Percentiles rank a stretch among this genome's conserved stretches.
These are phyloP conservation scores for Fusarium sp. DNA, from an alignment of 2,329 filamentous ascomycete species.

Conservation along the genomic window DNA sequence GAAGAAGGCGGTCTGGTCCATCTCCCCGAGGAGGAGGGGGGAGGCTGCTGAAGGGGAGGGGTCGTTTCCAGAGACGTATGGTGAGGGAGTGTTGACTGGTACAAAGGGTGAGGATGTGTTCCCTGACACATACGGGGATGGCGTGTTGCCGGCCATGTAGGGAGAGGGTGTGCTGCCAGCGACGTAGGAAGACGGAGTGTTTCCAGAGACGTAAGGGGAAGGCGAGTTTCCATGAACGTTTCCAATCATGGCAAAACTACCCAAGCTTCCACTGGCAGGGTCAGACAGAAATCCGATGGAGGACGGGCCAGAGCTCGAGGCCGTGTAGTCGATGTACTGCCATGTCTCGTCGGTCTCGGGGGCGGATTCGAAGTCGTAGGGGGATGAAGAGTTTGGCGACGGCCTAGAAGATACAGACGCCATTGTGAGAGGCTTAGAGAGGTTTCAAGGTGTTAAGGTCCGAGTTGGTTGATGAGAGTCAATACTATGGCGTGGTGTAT, in stretches of 20 bases:
- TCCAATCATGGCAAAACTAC: slow-evolving; percentile 62
- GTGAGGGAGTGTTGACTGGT: slow-evolving; percentile 24
- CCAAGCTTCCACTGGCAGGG: slow-evolving; percentile 63
- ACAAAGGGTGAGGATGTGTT: slow-evolving; percentile 38
- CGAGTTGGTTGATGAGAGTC: neutral
- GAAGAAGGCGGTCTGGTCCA: slow-evolving; percentile 52
- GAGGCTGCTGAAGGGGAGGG: slow-evolving; percentile 53
- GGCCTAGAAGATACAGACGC: slow-evolving; percentile 55
- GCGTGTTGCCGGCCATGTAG: slow-evolving; percentile 21
- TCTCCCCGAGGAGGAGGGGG: slow-evolving; percentile 55
- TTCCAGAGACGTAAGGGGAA: slow-evolving; percentile 23
- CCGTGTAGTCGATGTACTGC: slow-evolving; percentile 56
- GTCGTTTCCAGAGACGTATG: slow-evolving; percentile 37
- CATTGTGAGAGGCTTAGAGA: slow-evolving; percentile 37
- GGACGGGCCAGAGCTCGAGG: slow-evolving; percentile 50
- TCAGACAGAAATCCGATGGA: slow-evolving; percentile 62
- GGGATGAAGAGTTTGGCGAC: slow-evolving; percentile 53
- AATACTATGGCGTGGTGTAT: neutral
- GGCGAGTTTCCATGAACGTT: slow-evolving; percentile 43
- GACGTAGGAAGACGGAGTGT: slow-evolving; percentile 26
- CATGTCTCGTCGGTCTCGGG: slow-evolving; percentile 59
- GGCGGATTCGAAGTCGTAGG: slow-evolving; percentile 55
- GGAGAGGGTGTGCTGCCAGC: slow-evolving; percentile 23
- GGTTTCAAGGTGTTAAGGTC: neutral
- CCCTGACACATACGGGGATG: slow-evolving; percentile 27